Conservation (phyloP, 345 rosid genomes). For the Dimocarpus longan region DNA sequence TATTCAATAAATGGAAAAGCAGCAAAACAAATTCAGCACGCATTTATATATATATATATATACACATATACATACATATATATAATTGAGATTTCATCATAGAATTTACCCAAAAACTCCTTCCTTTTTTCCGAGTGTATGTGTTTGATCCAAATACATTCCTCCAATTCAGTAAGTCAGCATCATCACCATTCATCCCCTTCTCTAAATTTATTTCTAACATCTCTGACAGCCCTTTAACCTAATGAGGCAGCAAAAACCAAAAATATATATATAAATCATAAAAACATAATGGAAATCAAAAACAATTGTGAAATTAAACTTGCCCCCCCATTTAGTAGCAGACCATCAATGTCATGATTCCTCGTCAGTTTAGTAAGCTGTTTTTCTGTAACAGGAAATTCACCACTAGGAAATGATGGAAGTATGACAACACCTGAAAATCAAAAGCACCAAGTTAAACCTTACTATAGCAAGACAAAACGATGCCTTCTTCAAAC, state of each 20-base stretch:
- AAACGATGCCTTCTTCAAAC: background rate
- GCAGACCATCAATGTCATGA: slow-evolving; percentile 55
- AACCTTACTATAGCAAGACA: background rate
- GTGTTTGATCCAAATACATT: slow-evolving; percentile 84
- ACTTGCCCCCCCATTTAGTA: slow-evolving; percentile 82
- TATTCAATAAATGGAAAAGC: slow-evolving; percentile 23
- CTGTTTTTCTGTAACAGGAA: slow-evolving; percentile 65
- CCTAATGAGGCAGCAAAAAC: slow-evolving; percentile 43
- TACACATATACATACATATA: too few species aligned
- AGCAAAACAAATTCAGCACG: background rate
- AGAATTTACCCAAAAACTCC: slow-evolving; percentile 75
- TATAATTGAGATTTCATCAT: background rate
- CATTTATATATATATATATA: background rate
- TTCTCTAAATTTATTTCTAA: slow-evolving; percentile 76
- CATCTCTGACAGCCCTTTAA: slow-evolving; percentile 57
- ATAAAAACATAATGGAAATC: slow-evolving; percentile 10
- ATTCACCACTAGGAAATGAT: slow-evolving; percentile 52
- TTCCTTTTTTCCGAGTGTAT: slow-evolving; percentile 88
- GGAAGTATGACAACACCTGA: slow-evolving; percentile 40
- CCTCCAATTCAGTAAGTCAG: slow-evolving; percentile 63
- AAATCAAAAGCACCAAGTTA: slow-evolving; percentile 21
- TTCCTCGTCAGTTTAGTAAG: slow-evolving; percentile 78
- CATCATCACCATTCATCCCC: slow-evolving; percentile 75
- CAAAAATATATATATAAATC: background rate
- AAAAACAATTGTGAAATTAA: slow-evolving; percentile 17